A percentile compares a stretch with the other conserved stretches of the same genome.
Evolutionary conservation across 2,329 filamentous ascomycete genomes (phyloP).

Genomic region (Magnaporthales sp.): DNA sequence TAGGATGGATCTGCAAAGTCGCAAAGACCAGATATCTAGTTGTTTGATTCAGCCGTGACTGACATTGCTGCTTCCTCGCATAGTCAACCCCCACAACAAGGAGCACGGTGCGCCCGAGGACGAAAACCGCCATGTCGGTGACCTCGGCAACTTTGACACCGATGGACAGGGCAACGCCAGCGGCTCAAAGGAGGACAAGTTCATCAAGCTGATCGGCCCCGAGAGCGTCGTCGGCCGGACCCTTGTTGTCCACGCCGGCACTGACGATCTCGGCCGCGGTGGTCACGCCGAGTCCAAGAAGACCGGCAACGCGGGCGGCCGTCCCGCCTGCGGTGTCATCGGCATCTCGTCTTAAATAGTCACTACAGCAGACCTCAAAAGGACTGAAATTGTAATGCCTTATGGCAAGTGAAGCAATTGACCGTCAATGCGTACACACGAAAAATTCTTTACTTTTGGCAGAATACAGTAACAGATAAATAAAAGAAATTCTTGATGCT

Average conservation of each 20-base stretch:
- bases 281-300: constrained; percentile 92
- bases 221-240: constrained; percentile 95
- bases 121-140: constrained; percentile 85
- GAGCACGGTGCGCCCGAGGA: constrained; percentile 82
- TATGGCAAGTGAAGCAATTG: not conserved
- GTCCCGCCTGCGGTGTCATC: constrained; percentile 95
- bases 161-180: constrained; percentile 85
- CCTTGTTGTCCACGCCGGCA: constrained; percentile 88
- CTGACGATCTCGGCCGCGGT: constrained; percentile 92
- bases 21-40: not conserved
- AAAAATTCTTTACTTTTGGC: not conserved
- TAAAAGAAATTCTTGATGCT: not conserved
- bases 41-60: not conserved
- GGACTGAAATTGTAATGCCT: not conserved
- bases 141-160: constrained; percentile 95
- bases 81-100: constrained; percentile 94
- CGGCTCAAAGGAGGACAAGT: constrained; percentile 70
- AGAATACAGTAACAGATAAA: not conserved
- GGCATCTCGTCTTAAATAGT: constrained; percentile 67
- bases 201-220: constrained; percentile 92
- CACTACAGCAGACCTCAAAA: not conserved
- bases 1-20: not conserved
- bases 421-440: not conserved
- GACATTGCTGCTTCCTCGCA: not conserved
- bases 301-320: constrained; percentile 90